Percentiles rank a stretch among this genome's conserved stretches.
Evolutionary conservation across 768 basidiomycete genomes (phyloP).

Genomic region (Ramaria sp.): DNA sequence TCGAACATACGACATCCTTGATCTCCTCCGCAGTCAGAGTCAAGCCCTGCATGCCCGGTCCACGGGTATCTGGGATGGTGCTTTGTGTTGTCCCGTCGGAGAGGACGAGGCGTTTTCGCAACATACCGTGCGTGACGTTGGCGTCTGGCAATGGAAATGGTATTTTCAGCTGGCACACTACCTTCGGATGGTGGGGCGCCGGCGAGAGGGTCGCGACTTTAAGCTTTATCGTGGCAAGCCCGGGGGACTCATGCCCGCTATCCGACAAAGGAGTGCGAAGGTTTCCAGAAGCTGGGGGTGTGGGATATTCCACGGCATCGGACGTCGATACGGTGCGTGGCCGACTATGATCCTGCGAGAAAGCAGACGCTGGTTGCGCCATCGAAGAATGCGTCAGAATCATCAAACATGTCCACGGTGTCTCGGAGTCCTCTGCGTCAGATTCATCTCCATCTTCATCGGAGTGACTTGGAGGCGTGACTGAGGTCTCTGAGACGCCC

Average conservation of each 20-base stretch:
- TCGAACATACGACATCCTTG: conserved; percentile 84
- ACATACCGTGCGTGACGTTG: conserved; percentile 49
- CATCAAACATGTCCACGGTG: conserved; percentile 89
- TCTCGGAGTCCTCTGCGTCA: conserved; percentile 94
- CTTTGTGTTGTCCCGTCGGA: conserved; percentile 17
- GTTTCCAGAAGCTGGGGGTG: neutral
- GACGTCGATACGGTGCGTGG: neutral
- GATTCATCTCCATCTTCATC: conserved; percentile 44
- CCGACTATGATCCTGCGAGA: neutral
- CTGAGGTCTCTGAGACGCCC: neutral
- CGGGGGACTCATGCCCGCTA: conserved; percentile 9
- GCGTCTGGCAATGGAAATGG: conserved; percentile 84
- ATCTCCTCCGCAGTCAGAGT: conserved; percentile 82
- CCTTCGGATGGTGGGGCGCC: conserved; percentile 92
- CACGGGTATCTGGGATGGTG: neutral
- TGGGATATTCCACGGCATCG: neutral
- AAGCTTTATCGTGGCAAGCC: conserved; percentile 19
- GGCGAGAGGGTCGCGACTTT: conserved; percentile 82
- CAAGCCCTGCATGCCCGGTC: conserved; percentile 30
- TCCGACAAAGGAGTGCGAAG: conserved; percentile 8
- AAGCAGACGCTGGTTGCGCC: neutral
- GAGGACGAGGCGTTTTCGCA: conserved; percentile 38
- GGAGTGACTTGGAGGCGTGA: neutral
- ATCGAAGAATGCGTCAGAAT: conserved; percentile 27
- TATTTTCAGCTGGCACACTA: conserved; percentile 83